Conservation (phyloP, 129 eudicot genomes). For the Tanacetum coccineum region DNA sequence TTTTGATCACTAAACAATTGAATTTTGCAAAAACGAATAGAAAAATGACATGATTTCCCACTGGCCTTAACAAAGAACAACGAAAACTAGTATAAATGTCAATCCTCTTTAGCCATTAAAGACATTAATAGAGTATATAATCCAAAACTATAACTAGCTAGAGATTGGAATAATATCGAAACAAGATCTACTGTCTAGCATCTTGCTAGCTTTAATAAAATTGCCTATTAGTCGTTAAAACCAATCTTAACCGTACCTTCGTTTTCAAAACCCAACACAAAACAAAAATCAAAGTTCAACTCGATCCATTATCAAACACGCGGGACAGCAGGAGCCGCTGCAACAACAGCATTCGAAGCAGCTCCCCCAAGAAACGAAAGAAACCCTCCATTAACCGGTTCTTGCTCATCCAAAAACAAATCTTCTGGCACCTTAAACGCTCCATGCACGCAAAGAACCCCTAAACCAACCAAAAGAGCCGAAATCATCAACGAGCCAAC, state of each 20-base stretch:
- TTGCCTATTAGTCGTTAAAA: too few species aligned
- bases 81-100: too few species aligned
- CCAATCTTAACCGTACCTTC: slow-evolving; percentile 4
- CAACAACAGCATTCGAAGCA: slow-evolving; percentile 50
- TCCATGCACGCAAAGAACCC: slow-evolving; percentile 62
- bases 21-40: too few species aligned
- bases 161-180: background rate
- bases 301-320: slow-evolving; percentile 37
- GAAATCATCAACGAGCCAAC: slow-evolving; percentile 75
- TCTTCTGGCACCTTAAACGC: slow-evolving; percentile 79
- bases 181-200: too few species aligned
- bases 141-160: background rate
- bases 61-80: too few species aligned
- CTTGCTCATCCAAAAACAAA: slow-evolving; percentile 71
- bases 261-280: slow-evolving; percentile 11
- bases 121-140: too few species aligned
- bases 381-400: slow-evolving; percentile 56
- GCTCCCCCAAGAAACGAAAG: slow-evolving; percentile 83
- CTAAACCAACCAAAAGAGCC: slow-evolving; percentile 53
- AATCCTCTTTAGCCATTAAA: too few species aligned
- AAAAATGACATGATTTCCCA: too few species aligned
- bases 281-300: slow-evolving; percentile 1
- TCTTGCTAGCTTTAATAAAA: too few species aligned
- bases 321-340: slow-evolving; percentile 48
- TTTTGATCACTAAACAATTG: too few species aligned